Base-by-base conservation (phyloP, 2,329 filamentous ascomycete genomes). In the Arthrocladium fulminans region DNA sequence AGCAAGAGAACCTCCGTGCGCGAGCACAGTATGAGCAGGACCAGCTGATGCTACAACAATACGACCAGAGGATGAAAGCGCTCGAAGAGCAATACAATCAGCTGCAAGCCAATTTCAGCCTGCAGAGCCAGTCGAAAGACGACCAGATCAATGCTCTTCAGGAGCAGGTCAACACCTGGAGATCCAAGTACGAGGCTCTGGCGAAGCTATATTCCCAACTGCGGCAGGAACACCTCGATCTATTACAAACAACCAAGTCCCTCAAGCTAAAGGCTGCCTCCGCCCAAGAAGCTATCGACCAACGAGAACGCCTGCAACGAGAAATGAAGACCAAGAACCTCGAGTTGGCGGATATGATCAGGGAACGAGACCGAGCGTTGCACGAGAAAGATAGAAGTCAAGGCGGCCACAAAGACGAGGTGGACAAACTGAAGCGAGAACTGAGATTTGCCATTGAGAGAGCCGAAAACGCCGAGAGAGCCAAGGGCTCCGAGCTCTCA, bases 301-400 rank as follows among this genome's bases (percentile, higher is more conserved):
- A 80, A 59, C 83, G 90, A 7, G 92, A 98, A 71, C 95, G 94
- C 73, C 76, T 98, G 45, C 88, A 97, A 71, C 84, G 90, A 27
- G 92, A 98, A 70, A 85, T 98, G 65, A 98, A 98, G 78, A 96
- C 90, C 24, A 98, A 98, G 79, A 98, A 98, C 63, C 73, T 98
- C n/a, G 92, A 98, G 67, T 71, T 98, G 53, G 92, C 92, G 25
- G 88, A 97, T 65, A 97, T 98, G 92, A 98, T 98, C 56, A 81
- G 92, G 37, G 92, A 98, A 71, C 79, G 92, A 58, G 92, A 98
- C 63, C 81, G 92, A 55, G 92, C 92, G 24, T 70, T 96, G 45
- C 88, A 97, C 62, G 92, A 98, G 54, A 88, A 89, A 65, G 92
- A 98, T 63, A 81, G 92, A 48, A 71, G 84, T n/a, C 80, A 75